Evolutionary conservation across 1,284 basidiomycete genomes (phyloP).

Genomic region (Ustilago xerochloae): DNA sequence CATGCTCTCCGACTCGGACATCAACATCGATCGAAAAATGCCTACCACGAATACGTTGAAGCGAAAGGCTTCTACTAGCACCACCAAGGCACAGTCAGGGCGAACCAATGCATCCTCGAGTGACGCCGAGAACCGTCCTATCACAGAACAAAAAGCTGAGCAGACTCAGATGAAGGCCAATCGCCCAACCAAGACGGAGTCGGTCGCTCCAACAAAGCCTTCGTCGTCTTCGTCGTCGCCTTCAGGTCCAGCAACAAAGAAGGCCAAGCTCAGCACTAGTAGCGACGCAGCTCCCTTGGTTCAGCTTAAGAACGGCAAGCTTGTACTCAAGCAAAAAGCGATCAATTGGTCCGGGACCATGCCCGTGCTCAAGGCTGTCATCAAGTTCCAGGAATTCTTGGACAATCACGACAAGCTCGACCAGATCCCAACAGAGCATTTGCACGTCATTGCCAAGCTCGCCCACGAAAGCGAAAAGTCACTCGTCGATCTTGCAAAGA

Average conservation of each 20-base stretch:
- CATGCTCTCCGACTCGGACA: constrained; percentile 50
- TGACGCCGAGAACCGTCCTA: constrained; percentile 41
- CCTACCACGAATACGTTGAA: constrained; percentile 34
- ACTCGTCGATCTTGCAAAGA: constrained; percentile 49
- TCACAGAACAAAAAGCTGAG: not conserved
- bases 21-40: constrained; percentile 46
- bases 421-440: constrained; percentile 76
- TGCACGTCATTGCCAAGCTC: constrained; percentile 80
- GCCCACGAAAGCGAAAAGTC: constrained; percentile 71
- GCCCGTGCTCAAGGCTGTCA: constrained; percentile 74
- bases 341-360: constrained; percentile 80
- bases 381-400: constrained; percentile 54
- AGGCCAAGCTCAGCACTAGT: constrained; percentile 30
- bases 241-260: constrained; percentile 31
- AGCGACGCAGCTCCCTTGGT: constrained; percentile 50
- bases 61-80: constrained; percentile 40
- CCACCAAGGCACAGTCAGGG: constrained; percentile 12
- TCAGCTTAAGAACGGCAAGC: constrained; percentile 74
- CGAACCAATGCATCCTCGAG: constrained; percentile 20
- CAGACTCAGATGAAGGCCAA: not conserved
- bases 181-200: not conserved
- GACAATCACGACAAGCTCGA: constrained; percentile 67
- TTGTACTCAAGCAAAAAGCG: constrained; percentile 81
- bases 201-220: not conserved
- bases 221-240: constrained; percentile 7